phyloP scores from a whole-genome alignment of 352 stramenopile species.

The Globisporangium nunn region DNA sequence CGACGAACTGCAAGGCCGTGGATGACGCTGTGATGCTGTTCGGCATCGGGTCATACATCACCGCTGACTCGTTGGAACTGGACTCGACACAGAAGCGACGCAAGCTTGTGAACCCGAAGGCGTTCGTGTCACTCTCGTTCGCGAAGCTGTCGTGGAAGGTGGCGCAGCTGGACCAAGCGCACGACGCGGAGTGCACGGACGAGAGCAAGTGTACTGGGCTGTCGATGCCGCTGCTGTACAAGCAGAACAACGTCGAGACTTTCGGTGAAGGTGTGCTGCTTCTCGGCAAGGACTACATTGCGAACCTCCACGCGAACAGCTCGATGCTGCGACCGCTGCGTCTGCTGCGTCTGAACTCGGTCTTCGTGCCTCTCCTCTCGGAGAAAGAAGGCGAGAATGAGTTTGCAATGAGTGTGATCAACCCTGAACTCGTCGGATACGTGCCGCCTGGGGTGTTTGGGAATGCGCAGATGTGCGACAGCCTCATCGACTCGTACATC shows the following conservation, averaged over 20 bases:
- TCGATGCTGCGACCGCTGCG: constrained; percentile 5
- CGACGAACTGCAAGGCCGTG: not conserved
- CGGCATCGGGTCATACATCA: constrained; percentile 13
- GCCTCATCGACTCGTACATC: constrained; percentile 20
- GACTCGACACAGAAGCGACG: constrained; percentile 7
- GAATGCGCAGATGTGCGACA: constrained; percentile 19
- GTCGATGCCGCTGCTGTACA: constrained; percentile 20
- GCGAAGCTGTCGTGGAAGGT: constrained; percentile 34
- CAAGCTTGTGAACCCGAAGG: constrained; percentile 11
- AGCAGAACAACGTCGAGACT: not conserved
- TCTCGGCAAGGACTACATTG: constrained; percentile 21
- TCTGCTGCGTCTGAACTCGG: constrained; percentile 10
- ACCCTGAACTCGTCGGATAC: not conserved
- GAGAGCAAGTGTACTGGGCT: constrained; percentile 23
- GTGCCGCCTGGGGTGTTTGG: constrained; percentile 4
- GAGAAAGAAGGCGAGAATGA: constrained; percentile 1
- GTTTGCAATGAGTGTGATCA: constrained; percentile 9
- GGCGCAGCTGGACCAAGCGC: constrained; percentile 19
- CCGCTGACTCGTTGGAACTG: constrained; percentile 11
- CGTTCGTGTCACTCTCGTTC: constrained; percentile 28
- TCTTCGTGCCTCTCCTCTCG: constrained; percentile 5
- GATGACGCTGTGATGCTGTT: constrained; percentile 10
- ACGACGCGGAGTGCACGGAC: constrained; percentile 17
- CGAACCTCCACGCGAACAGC: constrained; percentile 14
- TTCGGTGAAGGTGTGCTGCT: constrained; percentile 17